Conservation (phyloP, 2,329 filamentous ascomycete species). For the Drechslerella dactyloides region DNA sequence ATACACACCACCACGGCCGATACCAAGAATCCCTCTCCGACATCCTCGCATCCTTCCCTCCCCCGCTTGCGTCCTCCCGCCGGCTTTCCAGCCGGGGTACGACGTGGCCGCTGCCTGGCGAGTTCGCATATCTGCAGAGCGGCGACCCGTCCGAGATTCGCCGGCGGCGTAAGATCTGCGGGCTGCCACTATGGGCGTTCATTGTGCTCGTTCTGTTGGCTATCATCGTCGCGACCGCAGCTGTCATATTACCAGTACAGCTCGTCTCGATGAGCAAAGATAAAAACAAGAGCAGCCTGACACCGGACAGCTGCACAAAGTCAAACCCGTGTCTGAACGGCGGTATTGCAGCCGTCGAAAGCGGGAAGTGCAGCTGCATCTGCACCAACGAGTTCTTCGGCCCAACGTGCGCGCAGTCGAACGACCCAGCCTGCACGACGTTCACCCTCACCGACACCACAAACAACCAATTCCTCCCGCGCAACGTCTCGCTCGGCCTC, state of each 20-base stretch:
- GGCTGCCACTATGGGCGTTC: conserved; percentile 80
- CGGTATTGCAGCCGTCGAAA: conserved; percentile 63
- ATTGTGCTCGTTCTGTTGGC: conserved; percentile 70
- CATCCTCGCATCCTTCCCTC: conserved; percentile 70
- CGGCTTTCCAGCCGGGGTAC: conserved; percentile 48
- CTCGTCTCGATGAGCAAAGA: conserved; percentile 66
- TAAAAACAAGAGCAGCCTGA: conserved; percentile 56
- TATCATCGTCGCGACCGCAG: conserved; percentile 76
- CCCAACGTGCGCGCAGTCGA: conserved; percentile 63
- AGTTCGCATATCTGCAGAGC: conserved; percentile 58
- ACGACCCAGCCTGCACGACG: conserved; percentile 66
- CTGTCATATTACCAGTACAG: conserved; percentile 77
- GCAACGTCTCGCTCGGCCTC: conserved; percentile 79
- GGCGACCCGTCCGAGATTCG: conserved; percentile 57
- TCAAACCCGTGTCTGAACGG: conserved; percentile 43
- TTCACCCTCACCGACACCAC: conserved; percentile 59
- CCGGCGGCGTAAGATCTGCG: conserved; percentile 70
- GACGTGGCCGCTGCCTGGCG: conserved; percentile 53
- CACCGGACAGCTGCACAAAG: conserved; percentile 54
- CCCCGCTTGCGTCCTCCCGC: conserved; percentile 61
- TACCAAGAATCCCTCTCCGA: conserved; percentile 66
- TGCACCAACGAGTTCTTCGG: conserved; percentile 88
- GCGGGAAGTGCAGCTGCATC: conserved; percentile 79
- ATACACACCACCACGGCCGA: conserved; percentile 57
- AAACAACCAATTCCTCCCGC: conserved; percentile 55